Conservation (phyloP, 1,139 yeast genomes). For the Candida sanyaensis region DNA sequence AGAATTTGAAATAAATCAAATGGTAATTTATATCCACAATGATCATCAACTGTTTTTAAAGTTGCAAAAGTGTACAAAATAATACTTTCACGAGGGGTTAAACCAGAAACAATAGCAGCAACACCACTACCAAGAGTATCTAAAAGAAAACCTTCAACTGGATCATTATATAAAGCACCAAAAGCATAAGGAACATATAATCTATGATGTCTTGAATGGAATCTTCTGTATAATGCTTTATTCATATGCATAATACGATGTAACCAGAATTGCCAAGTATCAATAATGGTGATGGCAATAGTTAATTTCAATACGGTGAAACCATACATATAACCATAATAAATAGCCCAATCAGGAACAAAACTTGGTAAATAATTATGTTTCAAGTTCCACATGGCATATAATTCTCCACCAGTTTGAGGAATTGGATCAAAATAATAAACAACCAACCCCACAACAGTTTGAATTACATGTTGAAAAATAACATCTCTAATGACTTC, state of each 20-base stretch:
- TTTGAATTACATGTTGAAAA: slow-evolving; percentile 81
- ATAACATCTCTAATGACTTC: slow-evolving; percentile 82
- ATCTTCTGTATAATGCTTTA: slow-evolving; percentile 69
- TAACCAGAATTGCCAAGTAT: slow-evolving; percentile 92
- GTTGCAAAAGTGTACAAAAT: slow-evolving; percentile 84
- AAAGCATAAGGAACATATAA: slow-evolving; percentile 94
- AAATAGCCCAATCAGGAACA: slow-evolving; percentile 47
- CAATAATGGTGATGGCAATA: slow-evolving; percentile 73
- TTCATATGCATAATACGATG: slow-evolving; percentile 89
- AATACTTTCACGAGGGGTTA: slow-evolving; percentile 76
- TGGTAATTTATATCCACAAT: slow-evolving; percentile 93
- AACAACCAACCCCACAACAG: slow-evolving; percentile 62
- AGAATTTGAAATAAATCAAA: slow-evolving; percentile 84
- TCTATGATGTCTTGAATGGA: slow-evolving; percentile 94
- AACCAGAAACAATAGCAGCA: slow-evolving; percentile 61
- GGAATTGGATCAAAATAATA: slow-evolving; percentile 62
- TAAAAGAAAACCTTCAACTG: slow-evolving; percentile 87
- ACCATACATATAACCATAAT: slow-evolving; percentile 58
- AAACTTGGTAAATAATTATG: slow-evolving; percentile 35
- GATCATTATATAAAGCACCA: slow-evolving; percentile 94
- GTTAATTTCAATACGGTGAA: slow-evolving; percentile 56
- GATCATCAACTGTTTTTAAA: slow-evolving; percentile 95
- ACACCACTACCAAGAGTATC: slow-evolving; percentile 93
- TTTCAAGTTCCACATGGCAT: slow-evolving; percentile 66
- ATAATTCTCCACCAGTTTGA: slow-evolving; percentile 71